Conservation (phyloP, 495 filamentous ascomycete genomes). For the Xylaria curta region DNA sequence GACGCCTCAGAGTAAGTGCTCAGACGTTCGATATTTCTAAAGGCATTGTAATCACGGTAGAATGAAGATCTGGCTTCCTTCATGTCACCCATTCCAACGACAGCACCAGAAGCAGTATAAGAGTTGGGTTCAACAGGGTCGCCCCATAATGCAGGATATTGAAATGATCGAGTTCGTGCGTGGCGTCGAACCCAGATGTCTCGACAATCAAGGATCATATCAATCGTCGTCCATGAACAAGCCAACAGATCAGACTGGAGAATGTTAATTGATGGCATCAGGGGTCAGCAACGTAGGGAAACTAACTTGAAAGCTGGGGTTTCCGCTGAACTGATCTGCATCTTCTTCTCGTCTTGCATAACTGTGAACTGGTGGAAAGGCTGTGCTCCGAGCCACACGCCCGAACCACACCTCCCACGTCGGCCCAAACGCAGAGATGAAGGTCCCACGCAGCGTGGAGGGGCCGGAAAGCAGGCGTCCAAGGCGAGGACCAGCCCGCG, state of each 20-base stretch:
- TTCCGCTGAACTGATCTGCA: constrained; percentile 31
- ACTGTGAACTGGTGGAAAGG: background rate
- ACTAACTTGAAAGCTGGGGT: constrained; percentile 45
- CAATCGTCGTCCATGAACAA: constrained; percentile 38
- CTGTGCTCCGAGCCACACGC: background rate
- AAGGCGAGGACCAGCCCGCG: constrained; percentile 43
- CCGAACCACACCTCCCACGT: constrained; percentile 49
- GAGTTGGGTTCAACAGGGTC: constrained; percentile 8
- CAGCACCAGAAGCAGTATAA: background rate
- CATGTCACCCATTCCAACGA: constrained; percentile 4
- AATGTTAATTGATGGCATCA: constrained; percentile 22
- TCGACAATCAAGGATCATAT: constrained; percentile 37
- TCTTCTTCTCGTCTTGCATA: constrained; percentile 21
- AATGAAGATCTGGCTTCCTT: constrained; percentile 27
- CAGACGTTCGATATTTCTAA: constrained; percentile 22
- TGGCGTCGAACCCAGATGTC: constrained; percentile 28
- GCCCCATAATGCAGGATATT: constrained; percentile 28
- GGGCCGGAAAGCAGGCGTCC: constrained; percentile 42
- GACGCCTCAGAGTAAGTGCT: background rate
- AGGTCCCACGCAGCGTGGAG: constrained; percentile 36
- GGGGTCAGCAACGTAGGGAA: background rate
- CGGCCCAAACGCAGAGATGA: constrained; percentile 44
- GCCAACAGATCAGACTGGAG: constrained; percentile 42
- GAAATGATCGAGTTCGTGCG: background rate
- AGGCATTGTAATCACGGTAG: constrained; percentile 30